A percentile compares a stretch with the other conserved stretches of the same genome.
Evolutionary conservation across 2,329 filamentous ascomycete species (phyloP).

Genomic region (Macrophomina phaseolina): DNA sequence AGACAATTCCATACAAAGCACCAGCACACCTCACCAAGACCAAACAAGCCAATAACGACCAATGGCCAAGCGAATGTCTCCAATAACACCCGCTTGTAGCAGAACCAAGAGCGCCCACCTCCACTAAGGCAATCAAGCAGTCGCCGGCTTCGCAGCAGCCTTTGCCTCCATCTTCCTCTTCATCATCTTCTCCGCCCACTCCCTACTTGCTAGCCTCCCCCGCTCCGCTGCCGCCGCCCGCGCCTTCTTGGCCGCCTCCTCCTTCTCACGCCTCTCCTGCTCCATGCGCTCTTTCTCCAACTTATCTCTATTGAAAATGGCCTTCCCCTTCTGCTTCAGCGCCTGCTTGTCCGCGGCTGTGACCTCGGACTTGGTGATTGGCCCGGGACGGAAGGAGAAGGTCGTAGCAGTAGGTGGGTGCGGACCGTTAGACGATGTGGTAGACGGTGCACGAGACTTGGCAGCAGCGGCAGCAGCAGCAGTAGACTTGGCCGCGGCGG

Average conservation of each 20-base stretch:
- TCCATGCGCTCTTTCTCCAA: slow-evolving; percentile 49
- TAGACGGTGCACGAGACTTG: slow-evolving; percentile 24
- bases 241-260: slow-evolving; percentile 55
- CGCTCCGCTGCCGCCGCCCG: slow-evolving; percentile 54
- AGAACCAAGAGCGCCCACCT: not conserved
- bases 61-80: not conserved
- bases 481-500: slow-evolving; percentile 20
- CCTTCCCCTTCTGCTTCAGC: slow-evolving; percentile 48
- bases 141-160: slow-evolving; percentile 24
- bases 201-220: slow-evolving; percentile 49
- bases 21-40: not conserved
- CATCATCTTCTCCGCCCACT: slow-evolving; percentile 58
- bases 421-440: slow-evolving; percentile 14
- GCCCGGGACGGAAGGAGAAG: slow-evolving; percentile 19
- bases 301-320: slow-evolving; percentile 54
- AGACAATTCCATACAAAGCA: not conserved
- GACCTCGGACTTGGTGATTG: slow-evolving; percentile 34
- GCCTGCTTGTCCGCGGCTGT: slow-evolving; percentile 40
- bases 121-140: not conserved
- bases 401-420: slow-evolving; percentile 16
- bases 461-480: not conserved
- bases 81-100: not conserved
- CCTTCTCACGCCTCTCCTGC: slow-evolving; percentile 51
- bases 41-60: not conserved
- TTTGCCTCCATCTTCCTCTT: slow-evolving; percentile 40